Conservation (phyloP, 1,284 basidiomycete genomes). For the Melampsora abietis-canadensis region DNA sequence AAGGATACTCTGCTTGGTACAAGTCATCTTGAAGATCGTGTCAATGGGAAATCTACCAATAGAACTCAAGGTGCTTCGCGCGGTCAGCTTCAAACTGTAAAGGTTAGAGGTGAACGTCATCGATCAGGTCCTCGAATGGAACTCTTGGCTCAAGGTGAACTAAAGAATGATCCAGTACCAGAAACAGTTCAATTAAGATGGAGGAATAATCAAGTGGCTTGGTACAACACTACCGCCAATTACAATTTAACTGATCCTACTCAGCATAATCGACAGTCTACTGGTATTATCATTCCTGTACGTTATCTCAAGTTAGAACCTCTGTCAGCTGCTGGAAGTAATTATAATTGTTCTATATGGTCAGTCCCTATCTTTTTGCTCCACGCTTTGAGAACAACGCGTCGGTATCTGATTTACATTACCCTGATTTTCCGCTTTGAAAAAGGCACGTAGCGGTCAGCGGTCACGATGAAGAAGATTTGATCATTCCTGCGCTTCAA, state of each 20-base stretch:
- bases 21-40: not conserved
- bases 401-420: not conserved
- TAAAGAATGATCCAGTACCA: slow-evolving; percentile 38
- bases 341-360: slow-evolving; percentile 44
- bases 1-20: not conserved
- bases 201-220: slow-evolving; percentile 30
- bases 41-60: not conserved
- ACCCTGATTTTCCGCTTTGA: not conserved
- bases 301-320: slow-evolving; percentile 42
- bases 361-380: not conserved
- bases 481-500: slow-evolving; percentile 22
- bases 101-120: slow-evolving; percentile 19
- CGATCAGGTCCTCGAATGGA: slow-evolving; percentile 37
- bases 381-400: not conserved
- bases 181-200: slow-evolving; percentile 39
- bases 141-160: slow-evolving; percentile 41
- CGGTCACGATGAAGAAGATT: slow-evolving; percentile 30
- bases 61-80: not conserved
- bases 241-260: not conserved
- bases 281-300: slow-evolving; percentile 21
- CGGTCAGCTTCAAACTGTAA: not conserved
- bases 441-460: slow-evolving; percentile 32
- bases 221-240: slow-evolving; percentile 10
- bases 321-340: slow-evolving; percentile 34
- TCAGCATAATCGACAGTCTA: not conserved